Conservation (phyloP, 1,139 yeast species). For the Debaryomyces psychrophilus region DNA sequence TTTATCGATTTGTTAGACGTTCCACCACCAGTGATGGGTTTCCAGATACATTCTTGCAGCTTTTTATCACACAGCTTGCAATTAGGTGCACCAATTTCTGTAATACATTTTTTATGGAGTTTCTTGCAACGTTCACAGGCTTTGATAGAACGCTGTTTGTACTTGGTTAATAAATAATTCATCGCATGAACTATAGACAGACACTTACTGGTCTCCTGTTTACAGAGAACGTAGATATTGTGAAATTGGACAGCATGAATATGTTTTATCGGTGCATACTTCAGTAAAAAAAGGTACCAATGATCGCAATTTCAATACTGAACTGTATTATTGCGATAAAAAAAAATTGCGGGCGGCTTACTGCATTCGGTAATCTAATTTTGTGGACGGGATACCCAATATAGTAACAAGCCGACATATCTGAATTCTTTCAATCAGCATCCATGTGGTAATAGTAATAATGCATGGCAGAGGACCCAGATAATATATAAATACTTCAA, state of each 20-base stretch:
- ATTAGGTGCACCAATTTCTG: constrained; percentile 9
- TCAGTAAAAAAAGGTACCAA: neutral
- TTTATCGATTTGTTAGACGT: neutral
- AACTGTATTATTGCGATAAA: neutral
- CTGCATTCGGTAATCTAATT: neutral
- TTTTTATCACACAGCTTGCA: constrained; percentile 19
- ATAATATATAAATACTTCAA: neutral
- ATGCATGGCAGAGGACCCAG: neutral
- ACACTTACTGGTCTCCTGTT: constrained; percentile 6
- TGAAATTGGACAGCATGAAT: constrained; percentile 4
- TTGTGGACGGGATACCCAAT: constrained; percentile 2
- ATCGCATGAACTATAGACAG: neutral
- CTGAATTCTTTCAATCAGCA: neutral
- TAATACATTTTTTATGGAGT: constrained; percentile 20
- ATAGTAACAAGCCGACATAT: neutral
- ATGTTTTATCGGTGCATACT: neutral
- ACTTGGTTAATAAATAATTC: constrained; percentile 1
- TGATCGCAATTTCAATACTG: neutral
- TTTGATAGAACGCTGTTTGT: constrained; percentile 14
- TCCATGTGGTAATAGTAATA: neutral
- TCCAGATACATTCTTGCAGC: constrained; percentile 14
- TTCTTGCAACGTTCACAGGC: constrained; percentile 24
- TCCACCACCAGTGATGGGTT: neutral
- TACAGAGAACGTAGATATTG: constrained; percentile 8
- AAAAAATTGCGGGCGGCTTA: neutral